A percentile compares a stretch with the other conserved stretches of the same genome.
These are phyloP conservation scores for Penicillium maclennaniae DNA, from an alignment of 495 filamentous ascomycete genomes.

Conservation along the genomic window DNA sequence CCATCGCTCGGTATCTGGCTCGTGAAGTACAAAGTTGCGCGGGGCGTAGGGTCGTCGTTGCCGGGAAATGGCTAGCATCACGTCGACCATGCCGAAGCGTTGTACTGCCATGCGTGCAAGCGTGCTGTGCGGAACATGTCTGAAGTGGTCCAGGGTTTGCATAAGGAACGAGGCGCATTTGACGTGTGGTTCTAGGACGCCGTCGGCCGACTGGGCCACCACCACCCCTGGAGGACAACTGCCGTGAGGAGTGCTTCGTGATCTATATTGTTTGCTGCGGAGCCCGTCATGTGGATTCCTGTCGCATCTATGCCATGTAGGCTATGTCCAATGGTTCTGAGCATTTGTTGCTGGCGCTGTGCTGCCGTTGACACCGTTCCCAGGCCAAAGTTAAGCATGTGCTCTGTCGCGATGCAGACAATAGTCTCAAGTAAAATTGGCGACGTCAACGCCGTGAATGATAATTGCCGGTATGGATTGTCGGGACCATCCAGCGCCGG, in stretches of 20 bases:
- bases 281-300: background rate
- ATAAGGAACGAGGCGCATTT: slow-evolving; percentile 28
- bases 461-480: slow-evolving; percentile 29
- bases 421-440: slow-evolving; percentile 26
- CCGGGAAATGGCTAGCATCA: slow-evolving; percentile 28
- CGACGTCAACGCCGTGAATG: slow-evolving; percentile 22
- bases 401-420: slow-evolving; percentile 28
- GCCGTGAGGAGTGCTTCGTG: slow-evolving; percentile 24
- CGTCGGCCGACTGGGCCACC: slow-evolving; percentile 25
- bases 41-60: slow-evolving; percentile 27
- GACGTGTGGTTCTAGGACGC: slow-evolving; percentile 25
- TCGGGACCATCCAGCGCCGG: slow-evolving; percentile 27
- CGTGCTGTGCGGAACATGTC: slow-evolving; percentile 10
- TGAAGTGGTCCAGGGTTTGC: slow-evolving; percentile 19
- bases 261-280: slow-evolving; percentile 4
- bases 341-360: slow-evolving; percentile 24
- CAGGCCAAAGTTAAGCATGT: slow-evolving; percentile 30
- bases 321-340: slow-evolving; percentile 22
- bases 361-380: slow-evolving; percentile 23
- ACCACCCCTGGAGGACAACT: slow-evolving; percentile 26
- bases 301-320: slow-evolving; percentile 10
- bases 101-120: slow-evolving; percentile 22
- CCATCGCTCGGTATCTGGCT: slow-evolving; percentile 20
- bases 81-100: slow-evolving; percentile 28
- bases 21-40: slow-evolving; percentile 16